These are phyloP conservation scores for Chalciporus pseudorubinellus DNA, from an alignment of 768 basidiomycete species.

Conservation along the genomic window DNA sequence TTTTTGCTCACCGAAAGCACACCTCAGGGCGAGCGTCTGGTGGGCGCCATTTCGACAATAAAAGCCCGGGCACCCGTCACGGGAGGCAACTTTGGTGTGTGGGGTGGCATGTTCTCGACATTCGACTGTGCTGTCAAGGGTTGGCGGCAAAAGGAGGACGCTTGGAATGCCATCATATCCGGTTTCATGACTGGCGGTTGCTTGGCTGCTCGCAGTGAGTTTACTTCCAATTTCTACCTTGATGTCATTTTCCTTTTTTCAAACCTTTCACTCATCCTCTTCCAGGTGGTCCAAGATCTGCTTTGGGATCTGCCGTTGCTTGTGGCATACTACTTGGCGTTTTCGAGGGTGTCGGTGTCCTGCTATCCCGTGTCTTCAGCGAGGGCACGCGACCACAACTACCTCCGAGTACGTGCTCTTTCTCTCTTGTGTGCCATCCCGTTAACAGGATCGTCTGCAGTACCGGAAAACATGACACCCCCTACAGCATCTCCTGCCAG, in stretches of 20 bases:
- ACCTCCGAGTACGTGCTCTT: constrained; percentile 61
- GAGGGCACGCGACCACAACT: constrained; percentile 78
- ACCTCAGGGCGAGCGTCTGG: constrained; percentile 85
- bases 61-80: constrained; percentile 98
- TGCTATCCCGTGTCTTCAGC: constrained; percentile 85
- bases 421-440: background rate
- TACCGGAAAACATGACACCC: constrained; percentile 56
- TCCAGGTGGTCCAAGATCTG: constrained; percentile 87
- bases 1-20: background rate
- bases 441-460: constrained; percentile 28
- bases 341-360: constrained; percentile 92
- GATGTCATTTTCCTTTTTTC: background rate
- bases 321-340: constrained; percentile 96
- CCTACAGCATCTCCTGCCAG: constrained; percentile 41
- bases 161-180: constrained; percentile 98
- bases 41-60: constrained; percentile 92
- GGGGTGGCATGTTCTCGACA: constrained; percentile 98
- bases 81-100: constrained; percentile 94
- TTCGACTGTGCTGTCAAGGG: constrained; percentile 99
- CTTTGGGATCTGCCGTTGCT: constrained; percentile 88
- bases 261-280: constrained; percentile 5
- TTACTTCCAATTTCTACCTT: background rate
- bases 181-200: constrained; percentile 99
- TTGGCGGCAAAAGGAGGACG: constrained; percentile 94
- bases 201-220: constrained; percentile 88